A percentile compares a stretch with the other conserved stretches of the same genome.
phyloP scores from a whole-genome alignment of 2,329 filamentous ascomycete species.

The Lomentospora prolificans region DNA sequence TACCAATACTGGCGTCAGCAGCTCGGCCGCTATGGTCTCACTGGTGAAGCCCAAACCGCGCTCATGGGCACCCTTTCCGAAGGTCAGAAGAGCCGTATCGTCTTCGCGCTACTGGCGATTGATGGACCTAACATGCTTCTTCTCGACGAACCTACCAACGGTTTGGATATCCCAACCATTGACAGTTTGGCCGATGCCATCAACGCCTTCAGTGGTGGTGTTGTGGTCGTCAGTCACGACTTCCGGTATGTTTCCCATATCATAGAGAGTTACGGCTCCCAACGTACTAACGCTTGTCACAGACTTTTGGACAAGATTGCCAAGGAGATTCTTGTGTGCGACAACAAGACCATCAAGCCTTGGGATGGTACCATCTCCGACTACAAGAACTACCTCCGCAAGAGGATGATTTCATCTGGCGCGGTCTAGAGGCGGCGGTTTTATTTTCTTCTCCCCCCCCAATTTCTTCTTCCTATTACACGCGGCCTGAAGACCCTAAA shows the following conservation, averaged over 20 bases:
- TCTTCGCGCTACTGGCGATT: conserved; percentile 92
- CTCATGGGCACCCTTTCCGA: conserved; percentile 97
- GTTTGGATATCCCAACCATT: conserved; percentile 96
- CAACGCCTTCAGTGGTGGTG: conserved; percentile 91
- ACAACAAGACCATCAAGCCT: conserved; percentile 84
- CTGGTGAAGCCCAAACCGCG: conserved; percentile 87
- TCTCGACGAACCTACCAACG: conserved; percentile 98
- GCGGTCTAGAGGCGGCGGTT: conserved; percentile 57
- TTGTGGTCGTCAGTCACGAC: conserved; percentile 96
- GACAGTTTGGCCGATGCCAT: conserved; percentile 96
- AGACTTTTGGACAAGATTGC: conserved; percentile 98
- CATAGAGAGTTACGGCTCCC: too few species aligned
- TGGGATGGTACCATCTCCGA: conserved; percentile 87
- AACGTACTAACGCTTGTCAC: conserved; percentile 12
- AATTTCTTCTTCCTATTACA: neutral
- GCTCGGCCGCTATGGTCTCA: conserved; percentile 87
- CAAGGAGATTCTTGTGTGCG: conserved; percentile 98
- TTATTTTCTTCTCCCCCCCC: too few species aligned
- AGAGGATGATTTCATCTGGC: conserved; percentile 92
- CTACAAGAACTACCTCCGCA: conserved; percentile 97
- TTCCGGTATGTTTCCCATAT: conserved; percentile 64
- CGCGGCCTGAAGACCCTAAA: neutral
- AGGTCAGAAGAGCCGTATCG: conserved; percentile 95
- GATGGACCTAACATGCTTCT: conserved; percentile 96
- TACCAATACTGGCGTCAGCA: conserved; percentile 99